Base-by-base conservation (phyloP, 2,329 filamentous ascomycete genomes). In the Colletotrichum paranaense region DNA sequence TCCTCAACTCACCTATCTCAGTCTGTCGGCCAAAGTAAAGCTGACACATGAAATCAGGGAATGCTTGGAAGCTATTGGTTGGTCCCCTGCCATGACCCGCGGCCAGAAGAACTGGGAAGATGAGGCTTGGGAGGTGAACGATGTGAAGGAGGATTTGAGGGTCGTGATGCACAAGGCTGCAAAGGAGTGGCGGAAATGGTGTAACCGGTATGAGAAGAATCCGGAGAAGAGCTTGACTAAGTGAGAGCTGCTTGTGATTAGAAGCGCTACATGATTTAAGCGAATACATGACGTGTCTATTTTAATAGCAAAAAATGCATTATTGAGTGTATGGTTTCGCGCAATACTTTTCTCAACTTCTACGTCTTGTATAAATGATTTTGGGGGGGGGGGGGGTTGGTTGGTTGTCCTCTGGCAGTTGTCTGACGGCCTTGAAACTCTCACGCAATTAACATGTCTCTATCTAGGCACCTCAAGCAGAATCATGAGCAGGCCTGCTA, bases 61-160 rank as follows among this genome's bases (percentile, higher is more conserved):
- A 7, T 73, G 70, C 9, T 14, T 73, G 5, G 70, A 73, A 26
- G 70, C 70, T 2, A 73, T 73, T 28, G 70, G 70, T 8, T 73
- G 70, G 70, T 73, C 70, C n/a, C 70, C 70, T 0, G 60, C 70
- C 8, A 32, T 30, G 11, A 73, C 70, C 0, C 42, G 67, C 0
- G 70, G 70, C 1, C 70, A 73, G 56, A 42, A 73, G 55, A 73
- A 73, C 55, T 73, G 70, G 70, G 70, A 73, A 62, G 70, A 73
- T 26, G 70, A 73, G 55, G 70, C 66, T 3, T 73, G 70, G 70
- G 70, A 73, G 55, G 55, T 69, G 0, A 73, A 62, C 19, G 70
- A 73, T 12, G 70, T 73, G 12, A 73, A 73, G 60, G 59, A 73
- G 46, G 70, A 73, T 6, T 12, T 73, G 60, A 63, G 55, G 35